These are phyloP conservation scores for Lachnellula willkommii DNA, from an alignment of 2,329 filamentous ascomycete species.

Conservation along the genomic window DNA sequence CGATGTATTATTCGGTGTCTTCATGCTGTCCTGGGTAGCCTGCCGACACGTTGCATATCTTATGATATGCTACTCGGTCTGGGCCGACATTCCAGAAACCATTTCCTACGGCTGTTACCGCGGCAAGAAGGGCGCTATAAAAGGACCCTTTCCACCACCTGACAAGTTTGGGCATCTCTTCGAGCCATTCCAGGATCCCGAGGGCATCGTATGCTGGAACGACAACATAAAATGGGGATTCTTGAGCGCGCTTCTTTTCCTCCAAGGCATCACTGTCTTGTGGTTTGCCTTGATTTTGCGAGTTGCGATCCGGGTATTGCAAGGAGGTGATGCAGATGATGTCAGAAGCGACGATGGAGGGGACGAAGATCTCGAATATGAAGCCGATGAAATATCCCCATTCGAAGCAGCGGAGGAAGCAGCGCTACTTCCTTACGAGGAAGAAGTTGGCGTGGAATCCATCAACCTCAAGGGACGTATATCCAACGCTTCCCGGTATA, in stretches of 20 bases:
- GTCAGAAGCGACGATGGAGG: constrained; percentile 80
- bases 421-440: constrained; percentile 50
- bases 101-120: constrained; percentile 69
- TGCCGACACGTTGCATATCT: constrained; percentile 78
- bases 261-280: constrained; percentile 74
- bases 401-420: constrained; percentile 12
- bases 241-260: constrained; percentile 65
- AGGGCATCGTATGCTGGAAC: constrained; percentile 76
- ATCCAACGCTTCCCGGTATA: constrained; percentile 23
- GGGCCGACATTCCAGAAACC: constrained; percentile 54
- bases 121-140: constrained; percentile 49
- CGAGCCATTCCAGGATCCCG: constrained; percentile 66
- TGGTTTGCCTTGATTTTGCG: constrained; percentile 89
- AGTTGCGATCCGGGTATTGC: constrained; percentile 74
- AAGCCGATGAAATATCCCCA: constrained; percentile 7
- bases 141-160: constrained; percentile 48
- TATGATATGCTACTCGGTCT: constrained; percentile 77
- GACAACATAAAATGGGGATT: constrained; percentile 70
- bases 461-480: constrained; percentile 55
- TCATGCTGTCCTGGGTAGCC: constrained; percentile 79
- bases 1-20: constrained; percentile 77
- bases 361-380: constrained; percentile 54
- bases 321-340: constrained; percentile 75
- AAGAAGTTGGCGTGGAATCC: constrained; percentile 70
- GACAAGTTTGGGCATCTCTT: constrained; percentile 57